phyloP scores from a whole-genome alignment of 192 early-diverging fungal genomes.

The Linnemannia zychae region DNA sequence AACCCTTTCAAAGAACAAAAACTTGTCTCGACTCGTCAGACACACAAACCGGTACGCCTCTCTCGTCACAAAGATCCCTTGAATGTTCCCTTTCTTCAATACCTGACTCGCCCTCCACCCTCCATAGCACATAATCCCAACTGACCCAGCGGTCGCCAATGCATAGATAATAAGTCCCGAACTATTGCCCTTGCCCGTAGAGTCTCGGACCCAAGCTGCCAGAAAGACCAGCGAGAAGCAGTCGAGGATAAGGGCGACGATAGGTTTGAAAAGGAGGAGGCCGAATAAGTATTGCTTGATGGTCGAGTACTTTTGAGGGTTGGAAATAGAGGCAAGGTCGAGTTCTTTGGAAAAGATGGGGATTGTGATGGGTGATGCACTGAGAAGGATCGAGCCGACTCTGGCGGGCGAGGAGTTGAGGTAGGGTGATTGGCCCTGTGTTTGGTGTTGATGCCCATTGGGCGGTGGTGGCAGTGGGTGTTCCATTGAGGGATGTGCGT shows the following conservation, averaged over 20 bases:
- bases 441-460: not conserved
- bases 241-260: slow-evolving; percentile 33
- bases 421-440: not conserved
- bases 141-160: slow-evolving; percentile 20
- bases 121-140: slow-evolving; percentile 32
- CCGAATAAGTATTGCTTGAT: slow-evolving; percentile 53
- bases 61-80: slow-evolving; percentile 45
- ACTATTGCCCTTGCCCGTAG: slow-evolving; percentile 28
- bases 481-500: slow-evolving; percentile 10
- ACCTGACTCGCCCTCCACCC: slow-evolving; percentile 34
- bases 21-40: slow-evolving; percentile 31
- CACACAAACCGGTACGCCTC: slow-evolving; percentile 52
- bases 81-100: slow-evolving; percentile 35
- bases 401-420: slow-evolving; percentile 30
- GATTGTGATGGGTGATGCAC: slow-evolving; percentile 24
- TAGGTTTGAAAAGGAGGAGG: slow-evolving; percentile 42
- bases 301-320: slow-evolving; percentile 32
- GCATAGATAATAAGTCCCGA: slow-evolving; percentile 31
- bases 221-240: slow-evolving; percentile 35
- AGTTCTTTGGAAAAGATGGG: slow-evolving; percentile 43
- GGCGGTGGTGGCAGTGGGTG: slow-evolving; percentile 32
- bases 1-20: slow-evolving; percentile 54
- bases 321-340: slow-evolving; percentile 41
- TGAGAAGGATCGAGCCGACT: slow-evolving; percentile 41
- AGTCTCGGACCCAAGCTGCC: slow-evolving; percentile 20